Percentiles rank a stretch among this genome's conserved stretches.
phyloP scores from a whole-genome alignment of 164 flowering plant species.

The Buxus sempervirens region DNA sequence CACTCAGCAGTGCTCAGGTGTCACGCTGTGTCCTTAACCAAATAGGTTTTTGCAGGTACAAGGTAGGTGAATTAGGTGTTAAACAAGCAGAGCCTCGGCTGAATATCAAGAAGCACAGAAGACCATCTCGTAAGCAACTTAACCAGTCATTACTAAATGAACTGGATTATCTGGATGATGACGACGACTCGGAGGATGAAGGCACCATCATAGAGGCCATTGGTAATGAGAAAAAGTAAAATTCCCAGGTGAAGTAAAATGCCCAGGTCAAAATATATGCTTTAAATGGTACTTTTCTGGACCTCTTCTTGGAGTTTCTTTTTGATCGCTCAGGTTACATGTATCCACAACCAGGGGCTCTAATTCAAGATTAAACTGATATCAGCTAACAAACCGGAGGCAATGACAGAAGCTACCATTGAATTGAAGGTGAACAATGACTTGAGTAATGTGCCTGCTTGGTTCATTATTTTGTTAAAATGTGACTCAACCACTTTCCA shows the following conservation, averaged over 20 bases:
- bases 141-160: conserved; percentile 76
- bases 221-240: conserved; percentile 31
- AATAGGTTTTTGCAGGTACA: conserved; percentile 50
- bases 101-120: conserved; percentile 76
- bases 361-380: neutral
- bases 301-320: neutral
- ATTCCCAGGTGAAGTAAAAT: conserved; percentile 6
- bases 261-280: neutral
- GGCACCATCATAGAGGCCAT: conserved; percentile 33
- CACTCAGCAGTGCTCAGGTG: no score
- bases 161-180: conserved; percentile 58
- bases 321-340: neutral
- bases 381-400: neutral
- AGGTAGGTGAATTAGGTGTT: conserved; percentile 70
- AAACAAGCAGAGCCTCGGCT: conserved; percentile 78
- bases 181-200: conserved; percentile 27
- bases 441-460: neutral
- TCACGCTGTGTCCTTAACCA: neutral
- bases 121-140: conserved; percentile 72
- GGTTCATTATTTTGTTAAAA: neutral
- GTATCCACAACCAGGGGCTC: neutral
- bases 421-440: neutral
- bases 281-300: conserved; percentile 15
- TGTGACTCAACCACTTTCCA: no score
- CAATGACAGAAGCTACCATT: neutral